Percentiles rank a stretch among this genome's conserved stretches.
phyloP scores from a whole-genome alignment of 495 filamentous ascomycete species.

The Tuber melanosporum region DNA sequence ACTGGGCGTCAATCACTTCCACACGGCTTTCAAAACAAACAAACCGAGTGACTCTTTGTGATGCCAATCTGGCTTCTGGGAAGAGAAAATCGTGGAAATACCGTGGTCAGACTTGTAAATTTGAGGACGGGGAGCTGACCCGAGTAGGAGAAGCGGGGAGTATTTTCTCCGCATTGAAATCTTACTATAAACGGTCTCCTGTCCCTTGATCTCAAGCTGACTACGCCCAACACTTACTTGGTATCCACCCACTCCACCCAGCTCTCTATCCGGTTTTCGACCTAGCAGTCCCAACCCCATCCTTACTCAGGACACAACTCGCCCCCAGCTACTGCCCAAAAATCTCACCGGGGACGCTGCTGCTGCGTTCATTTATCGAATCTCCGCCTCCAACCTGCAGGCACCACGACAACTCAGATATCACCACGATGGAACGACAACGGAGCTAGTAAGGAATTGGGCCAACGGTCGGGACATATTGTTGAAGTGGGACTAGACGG shows the following conservation, averaged over 20 bases:
- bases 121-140: background rate
- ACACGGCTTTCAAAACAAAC: background rate
- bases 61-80: background rate
- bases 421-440: background rate
- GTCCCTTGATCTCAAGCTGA: background rate
- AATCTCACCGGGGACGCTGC: background rate
- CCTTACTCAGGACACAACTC: background rate
- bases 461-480: background rate
- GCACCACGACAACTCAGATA: background rate
- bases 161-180: background rate
- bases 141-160: background rate
- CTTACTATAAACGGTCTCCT: background rate
- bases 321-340: background rate
- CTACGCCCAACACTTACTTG: background rate
- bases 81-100: background rate
- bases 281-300: background rate
- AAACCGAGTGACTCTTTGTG: background rate
- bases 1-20: background rate
- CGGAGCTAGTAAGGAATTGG: background rate
- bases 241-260: background rate
- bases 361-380: background rate
- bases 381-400: background rate
- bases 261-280: background rate
- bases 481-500: background rate
- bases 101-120: background rate